Evolutionary conservation across 108 stramenopile species (phyloP).

Genomic region (Thalassiosira profunda): DNA sequence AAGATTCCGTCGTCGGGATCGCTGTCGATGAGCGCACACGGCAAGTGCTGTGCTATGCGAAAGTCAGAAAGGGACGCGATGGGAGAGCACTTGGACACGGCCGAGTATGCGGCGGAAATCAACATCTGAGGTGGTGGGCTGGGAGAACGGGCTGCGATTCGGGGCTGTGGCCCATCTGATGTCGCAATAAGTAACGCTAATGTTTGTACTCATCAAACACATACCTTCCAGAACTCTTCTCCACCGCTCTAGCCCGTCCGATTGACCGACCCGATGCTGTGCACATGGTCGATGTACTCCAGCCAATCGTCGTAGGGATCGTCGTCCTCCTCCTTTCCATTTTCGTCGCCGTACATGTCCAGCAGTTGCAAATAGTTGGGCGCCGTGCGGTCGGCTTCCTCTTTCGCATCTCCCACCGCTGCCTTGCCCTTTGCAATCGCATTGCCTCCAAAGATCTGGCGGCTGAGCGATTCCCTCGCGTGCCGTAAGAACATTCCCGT

Average conservation of each 20-base stretch:
- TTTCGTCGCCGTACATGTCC: conserved; percentile 32
- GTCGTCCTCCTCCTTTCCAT: background rate
- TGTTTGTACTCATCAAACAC: background rate
- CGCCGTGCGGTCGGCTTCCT: background rate
- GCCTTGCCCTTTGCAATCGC: background rate
- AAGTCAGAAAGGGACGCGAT: conserved; percentile 7
- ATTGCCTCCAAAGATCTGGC: conserved; percentile 11
- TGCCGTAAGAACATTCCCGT: background rate
- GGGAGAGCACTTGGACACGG: conserved; percentile 5
- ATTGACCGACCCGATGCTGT: background rate
- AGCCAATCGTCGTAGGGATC: conserved; percentile 36
- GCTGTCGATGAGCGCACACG: background rate
- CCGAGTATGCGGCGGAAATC: conserved; percentile 4
- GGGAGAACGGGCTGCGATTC: background rate
- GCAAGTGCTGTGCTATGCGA: too few species aligned
- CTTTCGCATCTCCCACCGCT: background rate
- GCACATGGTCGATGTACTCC: conserved; percentile 30
- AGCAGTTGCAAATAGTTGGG: conserved; percentile 28
- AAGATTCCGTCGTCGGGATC: conserved; percentile 1
- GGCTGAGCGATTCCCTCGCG: conserved; percentile 4
- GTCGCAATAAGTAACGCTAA: background rate
- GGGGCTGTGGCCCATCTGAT: background rate
- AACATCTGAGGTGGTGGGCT: conserved; percentile 1
- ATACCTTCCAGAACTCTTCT: background rate
- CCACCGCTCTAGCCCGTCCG: conserved; percentile 4